A percentile compares a stretch with the other conserved stretches of the same genome.
These are phyloP conservation scores for Blastobotrys petasosporus DNA, from an alignment of 1,139 yeast genomes.

Conservation along the genomic window DNA sequence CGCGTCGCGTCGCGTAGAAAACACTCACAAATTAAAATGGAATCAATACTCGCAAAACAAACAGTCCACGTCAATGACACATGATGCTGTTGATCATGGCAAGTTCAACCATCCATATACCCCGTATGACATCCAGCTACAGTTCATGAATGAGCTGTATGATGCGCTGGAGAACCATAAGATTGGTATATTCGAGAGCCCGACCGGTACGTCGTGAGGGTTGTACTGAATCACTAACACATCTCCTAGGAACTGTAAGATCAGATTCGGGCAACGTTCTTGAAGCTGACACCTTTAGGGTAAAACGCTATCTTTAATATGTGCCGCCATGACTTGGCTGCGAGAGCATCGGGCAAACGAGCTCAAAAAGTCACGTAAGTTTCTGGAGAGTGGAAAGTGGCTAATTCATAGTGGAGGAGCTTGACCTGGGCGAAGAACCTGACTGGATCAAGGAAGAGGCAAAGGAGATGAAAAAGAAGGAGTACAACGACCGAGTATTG, in stretches of 20 bases:
- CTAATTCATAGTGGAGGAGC: constrained; percentile 25
- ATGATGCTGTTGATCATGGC: neutral
- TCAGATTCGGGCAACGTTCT: no score
- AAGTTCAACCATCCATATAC: constrained; percentile 66
- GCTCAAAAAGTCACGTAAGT: constrained; percentile 21
- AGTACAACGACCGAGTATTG: constrained; percentile 33
- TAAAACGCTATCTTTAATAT: constrained; percentile 79
- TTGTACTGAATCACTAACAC: no score
- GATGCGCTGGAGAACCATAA: constrained; percentile 56
- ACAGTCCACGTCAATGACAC: neutral
- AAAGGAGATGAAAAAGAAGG: constrained; percentile 25
- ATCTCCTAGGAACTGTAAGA: constrained; percentile 19
- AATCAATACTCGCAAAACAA: no score
- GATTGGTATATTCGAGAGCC: constrained; percentile 83
- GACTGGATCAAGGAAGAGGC: constrained; percentile 35
- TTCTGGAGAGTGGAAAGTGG: constrained; percentile 15
- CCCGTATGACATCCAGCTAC: constrained; percentile 74
- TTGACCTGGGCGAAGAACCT: constrained; percentile 43
- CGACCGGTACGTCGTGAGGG: constrained; percentile 68
- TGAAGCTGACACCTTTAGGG: constrained; percentile 38
- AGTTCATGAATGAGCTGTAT: constrained; percentile 71
- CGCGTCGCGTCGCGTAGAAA: no score
- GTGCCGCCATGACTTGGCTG: constrained; percentile 84
- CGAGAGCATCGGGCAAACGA: constrained; percentile 47
- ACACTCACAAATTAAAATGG: no score